Evolutionary conservation across 2,329 filamentous ascomycete species (phyloP).

Genomic region (Fusarium kyushuense): DNA sequence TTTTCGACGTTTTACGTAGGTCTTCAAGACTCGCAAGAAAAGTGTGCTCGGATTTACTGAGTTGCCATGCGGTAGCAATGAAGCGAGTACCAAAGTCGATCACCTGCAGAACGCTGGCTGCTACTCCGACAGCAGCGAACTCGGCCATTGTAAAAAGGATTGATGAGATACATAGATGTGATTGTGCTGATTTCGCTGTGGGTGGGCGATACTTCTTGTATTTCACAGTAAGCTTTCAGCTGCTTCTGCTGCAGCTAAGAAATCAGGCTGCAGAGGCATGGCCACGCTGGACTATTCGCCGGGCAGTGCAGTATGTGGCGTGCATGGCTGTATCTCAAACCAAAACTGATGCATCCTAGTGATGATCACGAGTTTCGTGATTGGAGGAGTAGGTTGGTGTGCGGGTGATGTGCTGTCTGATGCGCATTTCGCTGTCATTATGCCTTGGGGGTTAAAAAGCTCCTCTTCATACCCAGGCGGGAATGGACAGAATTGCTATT

Average conservation of each 20-base stretch:
- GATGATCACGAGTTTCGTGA: fast-evolving
- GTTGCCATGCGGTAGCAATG: not conserved
- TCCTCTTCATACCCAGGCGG: no score
- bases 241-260: not conserved
- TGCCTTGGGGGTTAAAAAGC: not conserved
- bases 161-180: fast-evolving
- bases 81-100: slow-evolving; percentile 25
- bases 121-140: slow-evolving; percentile 5
- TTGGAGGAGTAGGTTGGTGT: not conserved
- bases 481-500: not conserved
- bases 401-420: not conserved
- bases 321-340: not conserved
- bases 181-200: not conserved
- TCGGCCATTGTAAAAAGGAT: slow-evolving; percentile 1
- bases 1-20: not conserved
- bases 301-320: not conserved
- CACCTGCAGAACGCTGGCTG: slow-evolving; percentile 13
- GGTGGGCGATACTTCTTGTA: not conserved
- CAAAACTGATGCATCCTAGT: not conserved
- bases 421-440: not conserved
- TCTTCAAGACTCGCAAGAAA: not conserved
- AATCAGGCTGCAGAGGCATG: slow-evolving; percentile 5
- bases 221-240: not conserved
- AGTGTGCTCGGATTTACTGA: not conserved
- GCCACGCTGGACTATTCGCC: not conserved